Evolutionary conservation across 345 rosid species (phyloP), one percentile per base, ranked within the genome.

Genomic region (Salix udensis): DNA sequence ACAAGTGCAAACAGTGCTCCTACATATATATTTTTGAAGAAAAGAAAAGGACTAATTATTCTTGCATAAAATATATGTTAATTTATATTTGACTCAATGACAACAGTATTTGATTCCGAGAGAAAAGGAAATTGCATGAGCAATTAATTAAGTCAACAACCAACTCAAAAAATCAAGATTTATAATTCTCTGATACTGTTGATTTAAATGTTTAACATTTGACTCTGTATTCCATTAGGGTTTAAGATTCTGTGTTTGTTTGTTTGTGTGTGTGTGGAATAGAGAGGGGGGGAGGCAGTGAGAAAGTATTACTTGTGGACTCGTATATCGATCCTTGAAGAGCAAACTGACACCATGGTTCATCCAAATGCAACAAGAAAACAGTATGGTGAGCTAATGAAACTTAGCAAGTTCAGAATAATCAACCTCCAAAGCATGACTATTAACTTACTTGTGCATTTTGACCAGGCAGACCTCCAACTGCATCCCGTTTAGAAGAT

Each of bases 401-500:
- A 68, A 65, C n/a, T 60, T 34, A 23, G 4, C 15, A 34, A 9
- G 40, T n/a, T 21, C 70, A 67, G 24, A n/a, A 28, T 1, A 67
- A 62, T 40, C 81, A 46, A 67, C 67, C 44, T 60, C 37, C 34
- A 39, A 75, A 78, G 70, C 21, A 53, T 23, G 55, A 28, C 52
- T 70, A 48, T 30, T 40, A 53, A 62, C 16, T 71, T 76, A 89
- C 93, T 90, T 88, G 91, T 66, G 81, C 66, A 61, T 88, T 89
- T 74, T 85, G 91, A 73, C 76, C 88, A 67, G 90, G 74, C 67
- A 86, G 77, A 77, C 78, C 85, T 30, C 88, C 90, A 66, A 73
- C 80, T 18, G 84, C 73, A 73, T 91, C 96, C 71, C 94, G 88
- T 70, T 77, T 85, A 65, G 80, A 84, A 77, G 86, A 81, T 61